These are phyloP conservation scores for Magnolia changhungtana DNA, from an alignment of 164 flowering plant genomes.

Conservation along the genomic window DNA sequence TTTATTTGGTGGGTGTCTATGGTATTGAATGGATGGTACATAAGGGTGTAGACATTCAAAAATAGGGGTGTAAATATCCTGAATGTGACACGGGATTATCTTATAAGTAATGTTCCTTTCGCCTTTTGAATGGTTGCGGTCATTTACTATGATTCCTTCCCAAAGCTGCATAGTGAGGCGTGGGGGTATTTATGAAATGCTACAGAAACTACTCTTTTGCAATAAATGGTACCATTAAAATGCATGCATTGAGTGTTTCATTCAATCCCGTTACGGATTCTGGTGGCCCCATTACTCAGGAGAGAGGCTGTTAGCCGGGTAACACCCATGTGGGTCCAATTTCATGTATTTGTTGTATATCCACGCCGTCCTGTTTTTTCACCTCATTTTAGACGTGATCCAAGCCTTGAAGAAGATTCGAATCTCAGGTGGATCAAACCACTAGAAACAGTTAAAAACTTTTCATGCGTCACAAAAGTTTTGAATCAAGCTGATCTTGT, in stretches of 20 bases:
- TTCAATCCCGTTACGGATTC: not conserved
- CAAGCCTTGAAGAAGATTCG: no score
- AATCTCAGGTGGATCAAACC: no score
- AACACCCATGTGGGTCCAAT: no score
- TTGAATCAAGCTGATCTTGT: no score
- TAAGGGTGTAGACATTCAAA: no score
- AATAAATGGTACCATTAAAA: not conserved
- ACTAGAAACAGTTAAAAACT: no score
- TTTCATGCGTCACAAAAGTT: no score
- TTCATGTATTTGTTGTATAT: no score
- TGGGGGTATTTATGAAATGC: not conserved
- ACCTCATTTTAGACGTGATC: no score
- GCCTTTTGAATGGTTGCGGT: not conserved
- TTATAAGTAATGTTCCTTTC: not conserved
- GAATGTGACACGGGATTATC: not conserved
- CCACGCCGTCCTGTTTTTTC: no score
- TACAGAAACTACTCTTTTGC: no score
- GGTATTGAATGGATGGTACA: not conserved
- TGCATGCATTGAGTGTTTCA: constrained; percentile 1
- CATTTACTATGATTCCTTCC: not conserved
- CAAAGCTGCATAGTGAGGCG: not conserved
- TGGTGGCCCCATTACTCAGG: constrained; percentile 1
- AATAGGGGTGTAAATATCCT: not conserved
- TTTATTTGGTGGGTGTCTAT: not conserved
- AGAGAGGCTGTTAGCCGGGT: no score